Evolutionary conservation across 495 filamentous ascomycete species (phyloP).

Genomic region (Tuber borchii): DNA sequence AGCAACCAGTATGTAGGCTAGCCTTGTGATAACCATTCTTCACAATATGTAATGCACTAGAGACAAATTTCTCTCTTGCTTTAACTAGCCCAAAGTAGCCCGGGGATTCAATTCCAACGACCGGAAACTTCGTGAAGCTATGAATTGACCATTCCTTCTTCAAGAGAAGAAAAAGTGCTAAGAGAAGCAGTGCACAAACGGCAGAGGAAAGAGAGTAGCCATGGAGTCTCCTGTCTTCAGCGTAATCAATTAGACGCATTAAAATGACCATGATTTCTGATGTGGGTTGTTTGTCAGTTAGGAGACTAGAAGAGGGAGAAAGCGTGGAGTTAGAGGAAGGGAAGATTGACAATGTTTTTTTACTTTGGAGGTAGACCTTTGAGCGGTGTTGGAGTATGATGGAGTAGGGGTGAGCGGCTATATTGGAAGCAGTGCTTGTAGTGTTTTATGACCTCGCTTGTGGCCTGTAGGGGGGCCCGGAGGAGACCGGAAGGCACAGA

Average conservation of each 20-base stretch:
- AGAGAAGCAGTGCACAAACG: not conserved
- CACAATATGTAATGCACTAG: not conserved
- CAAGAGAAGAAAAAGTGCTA: not conserved
- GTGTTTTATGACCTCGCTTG: too few species aligned
- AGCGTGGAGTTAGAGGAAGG: not conserved
- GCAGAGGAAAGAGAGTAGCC: not conserved
- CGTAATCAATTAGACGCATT: not conserved
- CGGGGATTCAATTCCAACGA: too few species aligned
- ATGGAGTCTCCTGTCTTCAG: not conserved
- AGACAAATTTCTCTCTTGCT: not conserved
- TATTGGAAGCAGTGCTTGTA: too few species aligned
- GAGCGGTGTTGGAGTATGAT: too few species aligned
- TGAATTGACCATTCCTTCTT: too few species aligned
- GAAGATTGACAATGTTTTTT: not conserved
- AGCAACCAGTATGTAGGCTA: too few species aligned
- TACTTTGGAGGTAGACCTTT: not conserved
- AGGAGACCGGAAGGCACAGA: too few species aligned
- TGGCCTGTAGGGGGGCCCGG: too few species aligned
- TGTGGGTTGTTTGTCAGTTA: not conserved
- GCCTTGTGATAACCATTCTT: not conserved
- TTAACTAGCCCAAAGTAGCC: not conserved
- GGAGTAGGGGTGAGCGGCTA: too few species aligned
- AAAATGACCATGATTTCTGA: not conserved
- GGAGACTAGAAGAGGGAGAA: not conserved
- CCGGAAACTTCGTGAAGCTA: too few species aligned